These are phyloP conservation scores for Nakazawaea wickerhamii DNA, from an alignment of 805 yeast genomes.

Conservation along the genomic window DNA sequence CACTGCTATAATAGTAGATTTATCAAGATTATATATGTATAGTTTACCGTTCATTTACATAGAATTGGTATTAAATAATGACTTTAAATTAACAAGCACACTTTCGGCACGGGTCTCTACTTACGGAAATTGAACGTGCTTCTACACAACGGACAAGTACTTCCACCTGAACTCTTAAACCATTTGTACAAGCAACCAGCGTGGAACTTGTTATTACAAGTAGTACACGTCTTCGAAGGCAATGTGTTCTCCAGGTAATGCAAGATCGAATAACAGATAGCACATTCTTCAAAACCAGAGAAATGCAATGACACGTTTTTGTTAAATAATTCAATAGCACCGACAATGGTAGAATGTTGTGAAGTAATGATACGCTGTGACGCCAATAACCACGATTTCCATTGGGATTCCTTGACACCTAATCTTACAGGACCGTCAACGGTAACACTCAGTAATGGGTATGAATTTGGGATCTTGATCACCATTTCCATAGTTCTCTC, in stretches of 20 bases:
- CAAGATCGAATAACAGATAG: slow-evolving; percentile 89
- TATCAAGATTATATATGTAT: too few relatives aligned
- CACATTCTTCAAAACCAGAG: slow-evolving; percentile 94
- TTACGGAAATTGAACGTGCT: slow-evolving; percentile 45
- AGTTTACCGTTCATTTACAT: too few relatives aligned
- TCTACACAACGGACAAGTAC: slow-evolving; percentile 94
- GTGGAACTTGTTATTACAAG: slow-evolving; percentile 92
- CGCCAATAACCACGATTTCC: slow-evolving; percentile 94
- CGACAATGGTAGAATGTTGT: slow-evolving; percentile 66
- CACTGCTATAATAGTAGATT: too few relatives aligned
- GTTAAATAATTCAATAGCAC: slow-evolving; percentile 61
- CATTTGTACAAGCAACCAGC: slow-evolving; percentile 94
- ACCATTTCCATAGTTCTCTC: slow-evolving; percentile 82
- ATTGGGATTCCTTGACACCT: slow-evolving; percentile 87
- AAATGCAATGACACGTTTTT: slow-evolving; percentile 79
- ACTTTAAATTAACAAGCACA: neutral
- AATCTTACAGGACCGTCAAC: slow-evolving; percentile 75
- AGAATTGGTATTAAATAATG: too few relatives aligned
- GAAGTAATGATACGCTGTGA: slow-evolving; percentile 77
- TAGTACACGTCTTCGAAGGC: slow-evolving; percentile 82
- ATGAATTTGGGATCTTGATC: slow-evolving; percentile 65
- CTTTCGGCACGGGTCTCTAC: too few relatives aligned
- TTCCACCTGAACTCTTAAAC: slow-evolving; percentile 91
- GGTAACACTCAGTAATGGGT: slow-evolving; percentile 70
- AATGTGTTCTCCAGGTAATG: slow-evolving; percentile 83